A percentile compares a stretch with the other conserved stretches of the same genome.
Conservation (phyloP, 768 basidiomycete genomes). For the Fomitopsis pulvina region DNA sequence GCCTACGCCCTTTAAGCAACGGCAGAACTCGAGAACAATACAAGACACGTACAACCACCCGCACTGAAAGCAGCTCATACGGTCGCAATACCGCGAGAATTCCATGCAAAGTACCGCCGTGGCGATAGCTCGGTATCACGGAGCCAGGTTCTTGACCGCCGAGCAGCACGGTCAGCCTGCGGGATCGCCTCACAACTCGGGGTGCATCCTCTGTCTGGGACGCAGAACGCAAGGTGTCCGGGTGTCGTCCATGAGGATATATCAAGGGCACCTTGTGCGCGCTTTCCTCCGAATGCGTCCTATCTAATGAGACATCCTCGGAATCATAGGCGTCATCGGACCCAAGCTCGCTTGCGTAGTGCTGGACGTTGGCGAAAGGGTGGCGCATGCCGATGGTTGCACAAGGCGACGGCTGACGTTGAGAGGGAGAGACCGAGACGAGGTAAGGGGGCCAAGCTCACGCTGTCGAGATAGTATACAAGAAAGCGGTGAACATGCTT, state of each 20-base stretch:
- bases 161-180: slow-evolving; percentile 17
- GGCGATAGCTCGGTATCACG: slow-evolving; percentile 12
- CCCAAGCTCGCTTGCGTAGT: background rate
- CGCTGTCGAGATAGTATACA: background rate
- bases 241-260: background rate
- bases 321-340: background rate
- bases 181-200: slow-evolving; percentile 20
- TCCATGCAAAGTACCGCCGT: slow-evolving; percentile 19
- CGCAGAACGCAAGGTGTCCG: background rate
- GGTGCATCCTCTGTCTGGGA: background rate
- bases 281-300: too few species aligned
- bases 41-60: slow-evolving; percentile 11
- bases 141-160: slow-evolving; percentile 16
- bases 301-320: background rate
- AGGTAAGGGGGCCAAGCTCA: background rate
- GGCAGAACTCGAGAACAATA: background rate
- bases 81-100: slow-evolving; percentile 16
- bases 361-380: slow-evolving; percentile 4
- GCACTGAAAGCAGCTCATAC: slow-evolving; percentile 14
- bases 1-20: slow-evolving; percentile 12
- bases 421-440: background rate
- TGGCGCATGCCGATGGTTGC: slow-evolving; percentile 2
- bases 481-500: background rate
- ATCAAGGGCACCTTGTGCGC: background rate
- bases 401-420: background rate